A percentile compares a stretch with the other conserved stretches of the same genome.
Conservation (phyloP, 768 basidiomycete species). For the Peribolospora baueri region DNA sequence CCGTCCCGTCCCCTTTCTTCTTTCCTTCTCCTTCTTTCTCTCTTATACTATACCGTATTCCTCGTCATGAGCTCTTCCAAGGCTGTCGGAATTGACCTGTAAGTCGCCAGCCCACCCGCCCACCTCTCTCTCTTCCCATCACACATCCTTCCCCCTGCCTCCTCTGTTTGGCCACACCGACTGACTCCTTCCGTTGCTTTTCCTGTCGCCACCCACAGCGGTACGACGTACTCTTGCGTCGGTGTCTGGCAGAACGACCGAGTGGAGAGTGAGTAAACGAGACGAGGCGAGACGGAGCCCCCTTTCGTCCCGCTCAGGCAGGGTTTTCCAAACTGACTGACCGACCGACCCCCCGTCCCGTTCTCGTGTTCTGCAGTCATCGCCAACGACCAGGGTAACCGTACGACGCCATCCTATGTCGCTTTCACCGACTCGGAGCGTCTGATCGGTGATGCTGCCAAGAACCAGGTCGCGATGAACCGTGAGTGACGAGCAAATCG, state of each 20-base stretch:
- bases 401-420: slow-evolving; percentile 26
- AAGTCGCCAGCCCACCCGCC: neutral
- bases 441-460: slow-evolving; percentile 95
- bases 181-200: too few species aligned
- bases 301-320: too few species aligned
- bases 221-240: slow-evolving; percentile 26
- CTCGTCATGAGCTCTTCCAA: neutral
- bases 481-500: slow-evolving; percentile 24
- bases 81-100: neutral
- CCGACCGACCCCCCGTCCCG: too few species aligned
- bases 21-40: neutral
- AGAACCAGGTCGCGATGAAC: slow-evolving; percentile 98
- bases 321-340: too few species aligned
- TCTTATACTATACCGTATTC: neutral
- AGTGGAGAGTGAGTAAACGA: slow-evolving; percentile 13
- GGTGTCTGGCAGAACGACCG: slow-evolving; percentile 24
- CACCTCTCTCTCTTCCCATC: too few species aligned
- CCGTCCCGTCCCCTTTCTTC: neutral
- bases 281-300: neutral
- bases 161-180: too few species aligned
- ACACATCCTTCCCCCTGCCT: too few species aligned
- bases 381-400: slow-evolving; percentile 25
- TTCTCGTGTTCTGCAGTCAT: slow-evolving; percentile 12
- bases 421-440: slow-evolving; percentile 42
- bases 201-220: slow-evolving; percentile 1